phyloP scores from a whole-genome alignment of 345 rosid species.

The Excoecaria agallocha region DNA sequence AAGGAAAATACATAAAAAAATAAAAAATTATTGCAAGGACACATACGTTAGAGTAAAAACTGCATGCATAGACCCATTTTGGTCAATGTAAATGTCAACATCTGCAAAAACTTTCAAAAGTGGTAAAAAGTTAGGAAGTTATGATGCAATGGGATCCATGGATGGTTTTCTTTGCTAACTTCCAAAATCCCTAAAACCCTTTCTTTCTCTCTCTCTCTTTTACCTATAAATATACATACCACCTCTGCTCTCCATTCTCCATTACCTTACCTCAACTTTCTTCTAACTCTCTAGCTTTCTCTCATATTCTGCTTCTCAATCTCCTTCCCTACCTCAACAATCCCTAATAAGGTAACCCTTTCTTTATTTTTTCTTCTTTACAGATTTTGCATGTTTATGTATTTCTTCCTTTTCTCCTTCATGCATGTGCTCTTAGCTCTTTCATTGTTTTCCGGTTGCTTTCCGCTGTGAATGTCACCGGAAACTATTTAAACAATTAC shows the following conservation, averaged over 20 bases:
- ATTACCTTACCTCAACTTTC: background rate
- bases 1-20: background rate
- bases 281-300: background rate
- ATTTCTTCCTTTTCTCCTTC: background rate
- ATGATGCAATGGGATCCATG: constrained; percentile 5
- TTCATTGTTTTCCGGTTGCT: background rate
- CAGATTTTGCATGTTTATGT: background rate
- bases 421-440: background rate
- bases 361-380: background rate
- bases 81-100: background rate
- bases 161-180: constrained; percentile 1
- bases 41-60: background rate
- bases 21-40: background rate
- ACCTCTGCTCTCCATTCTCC: background rate
- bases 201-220: background rate
- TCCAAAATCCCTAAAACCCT: constrained; percentile 16
- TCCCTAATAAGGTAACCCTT: background rate
- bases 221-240: background rate
- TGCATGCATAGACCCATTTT: background rate
- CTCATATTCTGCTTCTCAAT: background rate
- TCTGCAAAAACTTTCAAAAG: background rate
- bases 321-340: background rate
- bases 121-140: constrained; percentile 5
- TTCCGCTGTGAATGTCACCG: background rate
- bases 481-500: background rate